Base-by-base conservation (phyloP, 2,329 filamentous ascomycete genomes). In the Aspergillus sp. region DNA sequence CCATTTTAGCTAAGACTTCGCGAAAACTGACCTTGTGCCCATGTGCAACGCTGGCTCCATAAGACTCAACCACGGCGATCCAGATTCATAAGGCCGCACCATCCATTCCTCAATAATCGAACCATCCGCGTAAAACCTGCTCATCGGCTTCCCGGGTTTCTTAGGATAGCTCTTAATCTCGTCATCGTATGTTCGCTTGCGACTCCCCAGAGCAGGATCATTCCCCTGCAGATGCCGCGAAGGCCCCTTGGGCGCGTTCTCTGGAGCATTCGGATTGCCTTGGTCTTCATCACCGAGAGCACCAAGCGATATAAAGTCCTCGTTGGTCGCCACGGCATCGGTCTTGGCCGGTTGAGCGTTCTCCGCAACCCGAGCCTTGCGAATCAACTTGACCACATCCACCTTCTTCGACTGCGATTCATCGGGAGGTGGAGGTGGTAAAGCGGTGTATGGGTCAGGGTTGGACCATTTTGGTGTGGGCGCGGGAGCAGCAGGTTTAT, bases 241-340 rank as follows among this genome's bases (percentile, higher is more conserved):
- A 5, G 67, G 67, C 1, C 61, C 66, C 32, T 48, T 61, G n/a
- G 68, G 63, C 8, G 66, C 66, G 48, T 65, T 59, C 11, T 60
- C 55, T 6, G 68, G 65, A n/a, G 63, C 54, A 27, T 56, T 48
- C 33, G 27, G 36, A 29, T 47, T 52, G 45, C 60, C 53, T 27
- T 64, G 57, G 1, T 71, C 70, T 33, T 78, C 74, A 27, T 78
- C 77, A 42, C 84, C 80, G 37, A 77, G 78, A 36, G 86, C 75
- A 52, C 83, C 86, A 47, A 91, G 87, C 0, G 91, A 94, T 43
- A 98, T 95, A 61, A 96, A 97, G 53, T 98, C 91, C 45, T 86
- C 85, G 19, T 76, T 76, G 8, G 66, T 64, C 1, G 77, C 74
- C 37, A 83, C 77, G 1, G 77, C 73, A 19, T 81, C 75, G 1